Evolutionary conservation across 176 grass and related monocot species (phyloP).

Genomic region (Carex pumila): DNA sequence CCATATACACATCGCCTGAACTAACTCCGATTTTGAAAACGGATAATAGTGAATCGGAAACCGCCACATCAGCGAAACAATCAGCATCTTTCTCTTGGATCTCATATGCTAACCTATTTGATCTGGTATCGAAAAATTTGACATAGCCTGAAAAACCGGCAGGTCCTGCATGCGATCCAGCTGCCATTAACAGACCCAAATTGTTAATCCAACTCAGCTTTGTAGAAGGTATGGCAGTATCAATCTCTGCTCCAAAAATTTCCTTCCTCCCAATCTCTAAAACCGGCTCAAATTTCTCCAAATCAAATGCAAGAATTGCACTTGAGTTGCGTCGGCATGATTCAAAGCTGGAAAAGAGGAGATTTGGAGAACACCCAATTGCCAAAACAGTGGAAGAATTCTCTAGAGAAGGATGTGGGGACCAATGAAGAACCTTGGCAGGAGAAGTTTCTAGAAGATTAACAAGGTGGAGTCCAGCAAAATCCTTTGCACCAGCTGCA

Average conservation of each 20-base stretch:
- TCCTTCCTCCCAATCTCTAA: conserved; percentile 57
- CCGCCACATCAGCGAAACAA: conserved; percentile 55
- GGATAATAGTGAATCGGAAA: conserved; percentile 36
- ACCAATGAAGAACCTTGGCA: conserved; percentile 50
- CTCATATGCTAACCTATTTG: conserved; percentile 48
- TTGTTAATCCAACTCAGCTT: conserved; percentile 53
- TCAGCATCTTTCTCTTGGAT: conserved; percentile 55
- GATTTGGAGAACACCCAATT: conserved; percentile 28
- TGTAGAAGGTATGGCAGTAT: conserved; percentile 56
- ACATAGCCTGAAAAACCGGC: conserved; percentile 51
- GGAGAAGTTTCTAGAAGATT: conserved; percentile 13
- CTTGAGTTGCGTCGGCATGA: conserved; percentile 63
- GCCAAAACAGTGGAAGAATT: conserved; percentile 49
- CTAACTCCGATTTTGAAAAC: conserved; percentile 69
- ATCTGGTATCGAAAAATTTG: conserved; percentile 61
- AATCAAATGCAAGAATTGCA: conserved; percentile 61
- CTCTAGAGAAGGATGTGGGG: conserved; percentile 20
- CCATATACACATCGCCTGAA: conserved; percentile 70
- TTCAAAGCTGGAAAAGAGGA: conserved; percentile 72
- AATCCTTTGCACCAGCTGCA: conserved; percentile 49
- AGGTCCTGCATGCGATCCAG: conserved; percentile 62
- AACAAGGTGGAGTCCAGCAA: conserved; percentile 62
- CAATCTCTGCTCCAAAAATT: conserved; percentile 49
- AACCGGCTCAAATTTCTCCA: conserved; percentile 44
- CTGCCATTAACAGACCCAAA: conserved; percentile 52